A percentile compares a stretch with the other conserved stretches of the same genome.
These are phyloP conservation scores for Triadica sebifera DNA, from an alignment of 345 rosid species.

Conservation along the genomic window DNA sequence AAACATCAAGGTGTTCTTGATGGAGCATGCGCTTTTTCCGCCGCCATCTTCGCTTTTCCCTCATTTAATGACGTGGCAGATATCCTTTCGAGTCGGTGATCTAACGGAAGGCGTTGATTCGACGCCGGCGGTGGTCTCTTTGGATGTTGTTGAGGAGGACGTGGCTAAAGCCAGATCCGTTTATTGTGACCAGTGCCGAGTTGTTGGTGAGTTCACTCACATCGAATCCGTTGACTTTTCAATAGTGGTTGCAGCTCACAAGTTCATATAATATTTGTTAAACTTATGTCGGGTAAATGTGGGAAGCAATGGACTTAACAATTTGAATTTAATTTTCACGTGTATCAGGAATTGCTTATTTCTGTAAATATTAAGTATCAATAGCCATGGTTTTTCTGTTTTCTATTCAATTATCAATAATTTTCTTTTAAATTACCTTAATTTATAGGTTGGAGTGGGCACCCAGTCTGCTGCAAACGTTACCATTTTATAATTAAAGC, in stretches of 20 bases:
- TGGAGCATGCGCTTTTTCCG: constrained; percentile 46
- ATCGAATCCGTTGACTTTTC: constrained; percentile 19
- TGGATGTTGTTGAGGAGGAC: constrained; percentile 72
- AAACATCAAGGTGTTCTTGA: constrained; percentile 40
- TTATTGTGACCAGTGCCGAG: constrained; percentile 79
- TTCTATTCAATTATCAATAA: background rate
- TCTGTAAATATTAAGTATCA: background rate
- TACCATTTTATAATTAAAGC: constrained; percentile 70
- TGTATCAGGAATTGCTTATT: background rate
- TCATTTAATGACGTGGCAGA: constrained; percentile 57
- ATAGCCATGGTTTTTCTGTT: background rate
- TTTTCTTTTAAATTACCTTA: background rate
- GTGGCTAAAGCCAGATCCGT: constrained; percentile 69
- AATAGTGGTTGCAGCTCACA: no score
- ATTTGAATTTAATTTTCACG: background rate
- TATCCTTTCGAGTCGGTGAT: constrained; percentile 51
- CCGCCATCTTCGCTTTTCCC: constrained; percentile 53
- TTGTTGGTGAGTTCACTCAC: constrained; percentile 60
- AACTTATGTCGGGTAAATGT: background rate
- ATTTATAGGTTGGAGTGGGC: constrained; percentile 64
- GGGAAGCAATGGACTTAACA: background rate
- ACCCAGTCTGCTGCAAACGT: constrained; percentile 62
- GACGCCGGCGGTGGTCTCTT: constrained; percentile 33
- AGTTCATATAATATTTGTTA: background rate
- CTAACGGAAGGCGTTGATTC: constrained; percentile 32